phyloP scores from a whole-genome alignment of 2,329 filamentous ascomycete species.

The Remersonia thermophila region DNA sequence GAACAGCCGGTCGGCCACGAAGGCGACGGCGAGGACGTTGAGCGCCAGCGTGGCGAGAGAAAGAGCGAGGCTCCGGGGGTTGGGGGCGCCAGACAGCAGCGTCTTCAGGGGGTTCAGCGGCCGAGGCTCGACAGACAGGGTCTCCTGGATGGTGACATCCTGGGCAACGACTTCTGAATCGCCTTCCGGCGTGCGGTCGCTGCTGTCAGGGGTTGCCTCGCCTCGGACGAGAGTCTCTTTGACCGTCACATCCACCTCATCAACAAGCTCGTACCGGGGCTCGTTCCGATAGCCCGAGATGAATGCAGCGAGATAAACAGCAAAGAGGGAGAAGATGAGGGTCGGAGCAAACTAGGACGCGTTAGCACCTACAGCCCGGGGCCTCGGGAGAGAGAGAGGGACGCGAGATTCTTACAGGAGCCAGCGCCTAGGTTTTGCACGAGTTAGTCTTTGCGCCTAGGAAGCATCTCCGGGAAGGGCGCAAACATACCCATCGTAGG shows the following conservation, averaged over 20 bases:
- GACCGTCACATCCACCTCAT: slow-evolving; percentile 45
- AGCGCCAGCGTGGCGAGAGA: slow-evolving; percentile 58
- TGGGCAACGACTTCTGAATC: slow-evolving; percentile 10
- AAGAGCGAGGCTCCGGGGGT: slow-evolving; percentile 51
- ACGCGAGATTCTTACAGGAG: not conserved
- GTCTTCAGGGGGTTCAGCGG: slow-evolving; percentile 47
- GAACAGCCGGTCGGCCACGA: slow-evolving; percentile 68
- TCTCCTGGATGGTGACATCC: slow-evolving; percentile 52
- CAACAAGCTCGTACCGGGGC: slow-evolving; percentile 44
- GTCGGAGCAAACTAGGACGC: slow-evolving; percentile 14
- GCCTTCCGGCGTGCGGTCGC: slow-evolving; percentile 24
- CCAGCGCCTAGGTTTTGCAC: not conserved
- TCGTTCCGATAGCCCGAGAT: slow-evolving; percentile 44
- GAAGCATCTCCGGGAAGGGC: too few relatives aligned
- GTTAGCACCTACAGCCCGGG: slow-evolving; percentile 6
- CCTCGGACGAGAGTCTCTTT: slow-evolving; percentile 30
- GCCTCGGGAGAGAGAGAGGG: too few relatives aligned
- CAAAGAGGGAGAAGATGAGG: slow-evolving; percentile 48
- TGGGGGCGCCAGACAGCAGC: slow-evolving; percentile 65
- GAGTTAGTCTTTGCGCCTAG: too few relatives aligned
- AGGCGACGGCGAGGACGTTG: slow-evolving; percentile 56
- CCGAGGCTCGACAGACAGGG: slow-evolving; percentile 45
- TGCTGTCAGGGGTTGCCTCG: slow-evolving; percentile 14
- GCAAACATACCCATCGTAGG: slow-evolving; percentile 44
- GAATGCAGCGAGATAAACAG: slow-evolving; percentile 54